Percentiles rank a stretch among this genome's conserved stretches.
Evolutionary conservation across 805 yeast genomes (phyloP).

Genomic region (Brettanomyces naardenensis): DNA sequence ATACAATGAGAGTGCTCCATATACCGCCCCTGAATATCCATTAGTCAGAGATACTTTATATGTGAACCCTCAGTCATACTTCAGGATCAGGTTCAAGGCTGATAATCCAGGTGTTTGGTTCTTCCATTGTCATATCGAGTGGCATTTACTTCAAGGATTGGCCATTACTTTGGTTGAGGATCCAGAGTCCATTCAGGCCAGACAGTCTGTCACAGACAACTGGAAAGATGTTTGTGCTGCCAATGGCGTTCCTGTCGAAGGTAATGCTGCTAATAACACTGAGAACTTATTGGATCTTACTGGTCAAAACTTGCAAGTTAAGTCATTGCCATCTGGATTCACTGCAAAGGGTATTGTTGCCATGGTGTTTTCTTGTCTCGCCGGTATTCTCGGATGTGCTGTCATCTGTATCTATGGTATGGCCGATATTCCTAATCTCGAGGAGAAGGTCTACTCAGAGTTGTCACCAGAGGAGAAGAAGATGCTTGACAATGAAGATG

Average conservation of each 20-base stretch:
- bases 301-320: conserved; percentile 67
- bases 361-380: conserved; percentile 77
- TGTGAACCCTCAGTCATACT: conserved; percentile 76
- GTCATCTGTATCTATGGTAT: conserved; percentile 79
- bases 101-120: conserved; percentile 98
- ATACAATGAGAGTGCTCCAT: conserved; percentile 46
- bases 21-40: conserved; percentile 63
- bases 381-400: conserved; percentile 77
- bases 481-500: conserved; percentile 13
- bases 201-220: conserved; percentile 55
- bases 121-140: conserved; percentile 98
- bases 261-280: conserved; percentile 88
- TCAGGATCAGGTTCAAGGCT: conserved; percentile 81
- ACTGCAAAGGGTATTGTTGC: conserved; percentile 95
- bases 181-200: conserved; percentile 57
- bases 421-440: conserved; percentile 69
- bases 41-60: conserved; percentile 77
- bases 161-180: conserved; percentile 79
- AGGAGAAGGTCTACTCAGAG: conserved; percentile 50
- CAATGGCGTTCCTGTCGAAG: conserved; percentile 44
- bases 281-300: conserved; percentile 55
- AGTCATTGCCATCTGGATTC: conserved; percentile 75
- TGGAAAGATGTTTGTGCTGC: conserved; percentile 54
- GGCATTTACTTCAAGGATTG: conserved; percentile 96
- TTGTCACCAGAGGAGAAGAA: conserved; percentile 40